These are phyloP conservation scores for Candida silvicultrix DNA, from an alignment of 805 yeast genomes.

Conservation along the genomic window DNA sequence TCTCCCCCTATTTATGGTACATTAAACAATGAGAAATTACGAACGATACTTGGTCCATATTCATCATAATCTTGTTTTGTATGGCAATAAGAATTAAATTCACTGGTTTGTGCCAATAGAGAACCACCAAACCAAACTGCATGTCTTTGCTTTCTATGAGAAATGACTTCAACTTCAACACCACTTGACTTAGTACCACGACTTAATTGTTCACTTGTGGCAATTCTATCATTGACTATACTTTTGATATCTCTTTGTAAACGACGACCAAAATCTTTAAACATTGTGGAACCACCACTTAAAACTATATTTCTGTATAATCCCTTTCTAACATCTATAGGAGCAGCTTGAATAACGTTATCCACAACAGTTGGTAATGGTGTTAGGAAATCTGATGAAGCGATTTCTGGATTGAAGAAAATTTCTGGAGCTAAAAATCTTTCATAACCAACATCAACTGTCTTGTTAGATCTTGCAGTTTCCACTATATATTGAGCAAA, in stretches of 20 bases:
- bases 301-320: constrained; percentile 91
- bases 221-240: constrained; percentile 84
- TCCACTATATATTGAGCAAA: constrained; percentile 92
- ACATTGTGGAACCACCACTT: constrained; percentile 98
- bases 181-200: constrained; percentile 74
- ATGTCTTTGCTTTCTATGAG: constrained; percentile 95
- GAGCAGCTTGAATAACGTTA: constrained; percentile 89
- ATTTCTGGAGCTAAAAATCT: constrained; percentile 98
- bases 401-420: constrained; percentile 96
- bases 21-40: constrained; percentile 92
- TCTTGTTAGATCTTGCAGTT: constrained; percentile 53
- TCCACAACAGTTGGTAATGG: constrained; percentile 97
- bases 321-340: constrained; percentile 97
- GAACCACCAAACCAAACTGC: constrained; percentile 99
- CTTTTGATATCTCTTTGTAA: constrained; percentile 89
- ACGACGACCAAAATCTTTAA: constrained; percentile 96
- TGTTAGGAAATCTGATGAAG: constrained; percentile 88
- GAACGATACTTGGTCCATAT: constrained; percentile 94
- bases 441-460: constrained; percentile 95
- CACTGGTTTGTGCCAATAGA: constrained; percentile 92
- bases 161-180: constrained; percentile 92
- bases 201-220: constrained; percentile 68
- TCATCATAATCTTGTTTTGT: constrained; percentile 97
- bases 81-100: constrained; percentile 93
- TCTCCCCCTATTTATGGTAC: constrained; percentile 52